Base-by-base conservation (phyloP, 1,284 basidiomycete species). In the Ceratobasidium sp. region DNA sequence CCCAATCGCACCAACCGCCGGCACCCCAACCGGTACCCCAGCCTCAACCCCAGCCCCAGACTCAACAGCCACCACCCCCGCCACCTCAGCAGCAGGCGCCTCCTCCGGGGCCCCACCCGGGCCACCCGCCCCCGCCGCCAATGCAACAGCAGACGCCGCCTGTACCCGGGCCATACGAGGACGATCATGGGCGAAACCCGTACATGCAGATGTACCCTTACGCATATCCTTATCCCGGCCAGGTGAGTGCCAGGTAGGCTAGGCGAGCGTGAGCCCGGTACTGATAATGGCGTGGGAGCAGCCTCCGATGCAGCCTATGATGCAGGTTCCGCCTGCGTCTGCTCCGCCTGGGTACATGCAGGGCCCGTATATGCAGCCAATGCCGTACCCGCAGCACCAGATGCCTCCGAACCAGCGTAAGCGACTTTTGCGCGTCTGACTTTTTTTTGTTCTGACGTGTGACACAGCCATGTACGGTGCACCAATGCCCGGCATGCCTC, bases 401-500 rank as follows among this genome's bases (percentile, higher is more conserved):
- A 90, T 90, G 64, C 83, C 58, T n/a, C 58, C 91, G 75, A 91
- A 89, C 80, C 89, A 90, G 77, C 83, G 78, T 84, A 72, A 56
- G 81, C 79, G 64, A 27, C 59, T 49, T 14, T 27, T 22, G 27
- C 1, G 1, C 74, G 24, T 74, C 34, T 37, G 22, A 8, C 24
- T 39, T 74, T 37, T 43, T 22, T 34, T 64, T 13, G 43, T 29
- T 62, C 68, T 37, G 41, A 65, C 58, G 48, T 56, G 73, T 22
- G 43, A 54, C 37, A 48, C 81, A 90, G 91, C 89, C n/a, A 93
- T 94, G 91, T 94, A 93, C 78, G 85, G 86, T 62, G 86, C 90
- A 59, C 87, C 84, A 64, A 92, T 93, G 91, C 89, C 88, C 54
- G 91, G 91, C 80, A 92, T 94, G 90, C 92, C 90, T 76, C 92